phyloP scores from a whole-genome alignment of 179 eudicot genomes.

The Kewa caespitosa region DNA sequence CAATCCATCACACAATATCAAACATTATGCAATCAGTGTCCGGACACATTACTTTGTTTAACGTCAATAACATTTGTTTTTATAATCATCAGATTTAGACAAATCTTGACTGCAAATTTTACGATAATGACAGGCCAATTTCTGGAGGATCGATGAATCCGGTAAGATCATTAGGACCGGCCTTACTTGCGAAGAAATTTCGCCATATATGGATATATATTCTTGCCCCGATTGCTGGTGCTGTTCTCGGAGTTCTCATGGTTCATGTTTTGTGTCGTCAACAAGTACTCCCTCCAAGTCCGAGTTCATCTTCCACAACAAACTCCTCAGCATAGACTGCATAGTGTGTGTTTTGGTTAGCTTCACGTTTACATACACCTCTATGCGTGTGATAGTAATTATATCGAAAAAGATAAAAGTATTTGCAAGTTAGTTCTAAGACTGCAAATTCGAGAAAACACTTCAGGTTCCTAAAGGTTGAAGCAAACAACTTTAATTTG shows the following conservation, averaged over 20 bases:
- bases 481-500: too few species aligned
- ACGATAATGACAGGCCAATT: constrained; percentile 50
- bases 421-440: too few species aligned
- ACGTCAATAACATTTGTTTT: background rate
- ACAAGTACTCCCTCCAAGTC: constrained; percentile 28
- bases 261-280: constrained; percentile 54
- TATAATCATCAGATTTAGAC: background rate
- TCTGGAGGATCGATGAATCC: constrained; percentile 97
- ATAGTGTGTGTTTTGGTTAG: too few species aligned
- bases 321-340: constrained; percentile 13
- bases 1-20: too few species aligned
- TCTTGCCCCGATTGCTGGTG: constrained; percentile 63
- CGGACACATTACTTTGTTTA: constrained; percentile 38
- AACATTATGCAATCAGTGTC: too few species aligned
- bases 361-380: too few species aligned
- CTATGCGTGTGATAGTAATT: too few species aligned
- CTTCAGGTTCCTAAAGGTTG: too few species aligned
- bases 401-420: too few species aligned
- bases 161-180: constrained; percentile 89
- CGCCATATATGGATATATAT: constrained; percentile 74
- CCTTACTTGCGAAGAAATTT: constrained; percentile 65
- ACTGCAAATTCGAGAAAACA: too few species aligned
- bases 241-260: constrained; percentile 54
- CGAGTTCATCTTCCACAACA: constrained; percentile 22
- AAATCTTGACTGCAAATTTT: background rate